phyloP scores from a whole-genome alignment of 2,329 filamentous ascomycete species.

The Lecanicillium sp. region DNA sequence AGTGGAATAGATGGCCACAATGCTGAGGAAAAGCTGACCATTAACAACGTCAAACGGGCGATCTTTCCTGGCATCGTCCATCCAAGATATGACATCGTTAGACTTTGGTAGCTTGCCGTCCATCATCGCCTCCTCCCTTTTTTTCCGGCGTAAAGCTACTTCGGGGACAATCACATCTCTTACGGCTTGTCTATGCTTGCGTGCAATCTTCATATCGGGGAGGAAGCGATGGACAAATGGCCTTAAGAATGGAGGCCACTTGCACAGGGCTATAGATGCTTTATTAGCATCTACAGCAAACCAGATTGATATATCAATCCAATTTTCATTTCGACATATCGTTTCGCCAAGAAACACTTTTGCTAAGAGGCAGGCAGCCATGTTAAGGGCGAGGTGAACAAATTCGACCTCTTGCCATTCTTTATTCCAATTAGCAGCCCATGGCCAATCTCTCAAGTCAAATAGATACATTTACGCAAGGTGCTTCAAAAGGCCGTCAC shows the following conservation, averaged over 20 bases:
- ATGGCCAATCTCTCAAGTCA: no score
- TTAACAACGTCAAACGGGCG: slow-evolving; percentile 8
- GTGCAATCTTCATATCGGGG: slow-evolving; percentile 26
- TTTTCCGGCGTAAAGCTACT: slow-evolving; percentile 35
- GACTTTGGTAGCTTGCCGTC: slow-evolving; percentile 27
- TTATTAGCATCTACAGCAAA: slow-evolving; percentile 36
- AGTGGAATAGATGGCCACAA: slow-evolving; percentile 50
- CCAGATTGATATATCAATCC: slow-evolving; percentile 33
- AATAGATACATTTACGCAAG: no score
- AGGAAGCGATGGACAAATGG: slow-evolving; percentile 37
- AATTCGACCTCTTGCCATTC: slow-evolving; percentile 11
- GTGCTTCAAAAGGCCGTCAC: no score
- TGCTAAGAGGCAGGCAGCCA: slow-evolving; percentile 16
- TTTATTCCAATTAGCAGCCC: no score
- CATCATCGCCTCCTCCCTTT: slow-evolving; percentile 20
- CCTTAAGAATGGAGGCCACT: slow-evolving; percentile 36
- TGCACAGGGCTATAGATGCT: slow-evolving; percentile 19
- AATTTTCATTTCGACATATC: slow-evolving; percentile 33
- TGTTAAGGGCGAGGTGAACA: slow-evolving; percentile 6
- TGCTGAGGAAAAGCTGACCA: slow-evolving; percentile 20
- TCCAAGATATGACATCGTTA: slow-evolving; percentile 46
- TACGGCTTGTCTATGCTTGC: slow-evolving; percentile 5
- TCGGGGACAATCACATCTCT: slow-evolving; percentile 22
- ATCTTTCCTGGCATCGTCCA: slow-evolving; percentile 34
- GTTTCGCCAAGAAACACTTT: slow-evolving; percentile 31